Percentiles rank a stretch among this genome's conserved stretches.
phyloP scores from a whole-genome alignment of 176 grass and related monocot genomes.

The Carex scoparia region DNA sequence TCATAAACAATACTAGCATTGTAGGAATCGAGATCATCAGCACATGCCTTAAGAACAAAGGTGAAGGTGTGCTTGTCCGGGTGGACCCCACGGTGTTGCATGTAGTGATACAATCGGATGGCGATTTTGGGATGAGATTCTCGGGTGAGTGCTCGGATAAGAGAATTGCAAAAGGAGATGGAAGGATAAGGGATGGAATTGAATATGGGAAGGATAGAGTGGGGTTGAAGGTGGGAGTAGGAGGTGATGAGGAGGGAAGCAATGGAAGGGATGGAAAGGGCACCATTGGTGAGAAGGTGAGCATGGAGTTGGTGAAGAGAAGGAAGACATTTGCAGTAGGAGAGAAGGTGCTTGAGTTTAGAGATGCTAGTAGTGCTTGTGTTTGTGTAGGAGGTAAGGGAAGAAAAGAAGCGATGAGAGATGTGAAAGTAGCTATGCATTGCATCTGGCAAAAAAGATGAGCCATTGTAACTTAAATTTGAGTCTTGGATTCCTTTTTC shows the following conservation, averaged over 20 bases:
- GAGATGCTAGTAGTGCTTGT: background rate
- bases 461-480: background rate
- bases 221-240: slow-evolving; percentile 39
- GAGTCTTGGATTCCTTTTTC: no score
- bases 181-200: slow-evolving; percentile 37
- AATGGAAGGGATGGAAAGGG: slow-evolving; percentile 38
- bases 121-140: slow-evolving; percentile 21
- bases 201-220: slow-evolving; percentile 56
- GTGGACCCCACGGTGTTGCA: slow-evolving; percentile 39
- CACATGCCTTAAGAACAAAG: slow-evolving; percentile 27
- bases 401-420: background rate
- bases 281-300: slow-evolving; percentile 48
- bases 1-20: slow-evolving; percentile 32
- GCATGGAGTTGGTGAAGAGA: slow-evolving; percentile 58
- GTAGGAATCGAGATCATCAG: background rate
- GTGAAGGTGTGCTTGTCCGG: slow-evolving; percentile 50
- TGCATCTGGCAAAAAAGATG: background rate
- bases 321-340: slow-evolving; percentile 19
- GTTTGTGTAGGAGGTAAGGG: background rate
- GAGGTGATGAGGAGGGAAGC: slow-evolving; percentile 52
- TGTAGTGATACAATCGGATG: slow-evolving; percentile 43
- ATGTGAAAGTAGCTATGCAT: no score
- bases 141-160: slow-evolving; percentile 55
- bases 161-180: slow-evolving; percentile 52
- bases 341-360: background rate